Evolutionary conservation across 306 rosid species (phyloP).

Genomic region (Vicia villosa): DNA sequence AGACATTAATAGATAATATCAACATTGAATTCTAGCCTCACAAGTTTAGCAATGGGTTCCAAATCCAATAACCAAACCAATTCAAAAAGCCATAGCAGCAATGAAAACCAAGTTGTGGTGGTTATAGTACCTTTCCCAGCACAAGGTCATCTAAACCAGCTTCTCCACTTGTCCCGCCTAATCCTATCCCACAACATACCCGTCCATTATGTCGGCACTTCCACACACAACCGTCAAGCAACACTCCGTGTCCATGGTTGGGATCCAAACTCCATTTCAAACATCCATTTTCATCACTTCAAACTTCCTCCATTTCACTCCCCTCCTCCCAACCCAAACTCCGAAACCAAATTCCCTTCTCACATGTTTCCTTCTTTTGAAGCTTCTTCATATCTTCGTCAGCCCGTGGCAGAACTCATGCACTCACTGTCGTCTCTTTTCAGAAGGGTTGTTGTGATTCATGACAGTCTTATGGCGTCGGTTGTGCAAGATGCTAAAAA

Average conservation of each 20-base stretch:
- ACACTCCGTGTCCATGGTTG: conserved; percentile 51
- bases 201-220: conserved; percentile 53
- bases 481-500: conserved; percentile 48
- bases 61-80: conserved; percentile 26
- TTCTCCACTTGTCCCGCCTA: conserved; percentile 62
- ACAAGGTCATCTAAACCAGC: conserved; percentile 82
- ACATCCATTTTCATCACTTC: conserved; percentile 57
- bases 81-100: not conserved
- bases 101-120: conserved; percentile 43
- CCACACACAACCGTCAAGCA: conserved; percentile 59
- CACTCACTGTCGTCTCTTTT: conserved; percentile 40
- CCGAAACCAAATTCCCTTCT: conserved; percentile 53
- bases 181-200: conserved; percentile 50
- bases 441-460: conserved; percentile 52
- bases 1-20: no score
- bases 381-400: conserved; percentile 49
- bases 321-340: conserved; percentile 55
- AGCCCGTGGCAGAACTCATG: conserved; percentile 40
- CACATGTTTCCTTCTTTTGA: conserved; percentile 57
- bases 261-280: conserved; percentile 41
- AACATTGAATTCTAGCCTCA: not conserved
- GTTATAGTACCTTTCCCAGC: conserved; percentile 61
- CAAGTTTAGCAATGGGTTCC: conserved; percentile 33
- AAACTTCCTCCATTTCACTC: conserved; percentile 43
- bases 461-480: conserved; percentile 59